phyloP scores from a whole-genome alignment of 208 protist genomes.

The Acanthamoeba polyphaga region DNA sequence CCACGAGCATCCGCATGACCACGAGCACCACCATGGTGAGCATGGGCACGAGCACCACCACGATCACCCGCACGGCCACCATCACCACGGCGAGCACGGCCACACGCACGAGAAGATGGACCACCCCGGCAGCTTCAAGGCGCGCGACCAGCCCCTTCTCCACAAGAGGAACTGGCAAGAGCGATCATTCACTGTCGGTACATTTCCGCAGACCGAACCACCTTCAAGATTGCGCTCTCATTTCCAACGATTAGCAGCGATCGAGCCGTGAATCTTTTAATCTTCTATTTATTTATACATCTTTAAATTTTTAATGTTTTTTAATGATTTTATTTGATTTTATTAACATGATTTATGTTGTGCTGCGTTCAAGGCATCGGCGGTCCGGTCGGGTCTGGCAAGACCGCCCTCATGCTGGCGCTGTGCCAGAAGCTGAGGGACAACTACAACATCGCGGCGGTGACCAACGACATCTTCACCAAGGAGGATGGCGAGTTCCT shows the following conservation, averaged over 20 bases:
- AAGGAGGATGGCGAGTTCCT: constrained; percentile 87
- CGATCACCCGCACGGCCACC: constrained; percentile 65
- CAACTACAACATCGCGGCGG: constrained; percentile 79
- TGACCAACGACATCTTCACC: constrained; percentile 88
- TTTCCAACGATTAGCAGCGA: too few relatives aligned
- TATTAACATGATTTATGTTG: not conserved
- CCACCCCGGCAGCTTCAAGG: constrained; percentile 72
- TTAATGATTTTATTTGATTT: too few relatives aligned
- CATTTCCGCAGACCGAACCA: not conserved
- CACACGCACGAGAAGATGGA: constrained; percentile 82
- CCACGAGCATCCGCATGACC: constrained; percentile 14
- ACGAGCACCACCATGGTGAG: constrained; percentile 21
- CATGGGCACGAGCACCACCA: constrained; percentile 13
- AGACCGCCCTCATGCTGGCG: constrained; percentile 85
- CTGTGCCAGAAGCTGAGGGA: constrained; percentile 79
- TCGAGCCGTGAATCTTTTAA: too few relatives aligned
- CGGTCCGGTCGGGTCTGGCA: constrained; percentile 80
- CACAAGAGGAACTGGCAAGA: constrained; percentile 77
- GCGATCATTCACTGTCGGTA: constrained; percentile 86
- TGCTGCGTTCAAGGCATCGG: constrained; percentile 52
- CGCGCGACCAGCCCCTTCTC: constrained; percentile 49
- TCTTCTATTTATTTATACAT: too few relatives aligned
- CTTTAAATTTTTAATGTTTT: too few relatives aligned
- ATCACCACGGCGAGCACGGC: constrained; percentile 73
- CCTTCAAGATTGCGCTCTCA: too few relatives aligned